These are phyloP conservation scores for Colletotrichum orchidophilum DNA, from an alignment of 2,329 filamentous ascomycete genomes.

Conservation along the genomic window DNA sequence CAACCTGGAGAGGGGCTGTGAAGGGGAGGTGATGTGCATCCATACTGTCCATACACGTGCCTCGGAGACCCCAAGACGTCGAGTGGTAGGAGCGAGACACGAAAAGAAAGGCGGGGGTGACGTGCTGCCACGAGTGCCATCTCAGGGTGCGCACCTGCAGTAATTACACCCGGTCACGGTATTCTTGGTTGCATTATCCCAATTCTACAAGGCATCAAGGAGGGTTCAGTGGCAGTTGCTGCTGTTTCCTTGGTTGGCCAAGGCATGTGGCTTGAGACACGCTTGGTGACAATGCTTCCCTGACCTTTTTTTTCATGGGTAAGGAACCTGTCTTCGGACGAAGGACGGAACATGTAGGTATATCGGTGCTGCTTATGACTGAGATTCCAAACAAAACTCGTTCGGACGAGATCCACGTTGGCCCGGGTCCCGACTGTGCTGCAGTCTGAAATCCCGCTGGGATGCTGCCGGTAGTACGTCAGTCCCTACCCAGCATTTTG, in stretches of 20 bases:
- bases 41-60: neutral
- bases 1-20: conserved; percentile 17
- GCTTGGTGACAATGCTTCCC: conserved; percentile 23
- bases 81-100: neutral
- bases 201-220: conserved; percentile 12
- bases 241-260: conserved; percentile 15
- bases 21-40: neutral
- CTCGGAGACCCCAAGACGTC: neutral
- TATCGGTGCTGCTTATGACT: conserved; percentile 19
- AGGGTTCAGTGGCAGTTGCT: conserved; percentile 20
- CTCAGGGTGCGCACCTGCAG: conserved; percentile 23
- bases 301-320: neutral
- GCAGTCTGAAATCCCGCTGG: conserved; percentile 21
- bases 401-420: conserved; percentile 33
- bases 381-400: conserved; percentile 31
- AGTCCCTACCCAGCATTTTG: conserved; percentile 4
- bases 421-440: conserved; percentile 29
- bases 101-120: conserved; percentile 5
- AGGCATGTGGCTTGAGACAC: conserved; percentile 32
- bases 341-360: conserved; percentile 25
- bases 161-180: neutral
- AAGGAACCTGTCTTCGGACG: conserved; percentile 29
- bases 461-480: conserved; percentile 4
- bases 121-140: conserved; percentile 19
- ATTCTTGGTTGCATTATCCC: conserved; percentile 20